Evolutionary conservation across 371 early-diverging fungal genomes (phyloP), one percentile per base, ranked within the genome.

Genomic region (Lichtheimia ornata): DNA sequence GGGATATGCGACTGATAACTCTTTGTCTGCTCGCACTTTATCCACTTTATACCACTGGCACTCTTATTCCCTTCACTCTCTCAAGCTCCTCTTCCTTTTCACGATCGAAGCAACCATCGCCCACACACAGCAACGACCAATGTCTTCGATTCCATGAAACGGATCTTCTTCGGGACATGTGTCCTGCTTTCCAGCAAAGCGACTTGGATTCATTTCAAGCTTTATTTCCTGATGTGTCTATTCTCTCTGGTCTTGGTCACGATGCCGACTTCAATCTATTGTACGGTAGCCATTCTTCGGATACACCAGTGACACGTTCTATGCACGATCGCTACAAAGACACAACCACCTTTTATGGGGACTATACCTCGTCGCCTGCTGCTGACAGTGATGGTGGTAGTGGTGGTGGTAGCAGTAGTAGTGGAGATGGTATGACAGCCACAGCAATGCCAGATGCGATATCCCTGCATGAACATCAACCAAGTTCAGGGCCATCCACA

Each of bases 151-250:
- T 62, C 27, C 63, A 57, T 50, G 60, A 59, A 25, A 65, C 61
- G 59, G 65, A 72, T 35, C 54, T 63, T 2, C 51, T 67, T 40
- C 41, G 44, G 41, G 59, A 72, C 7, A 65, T 68, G 35, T 72
- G 68, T 53, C 68, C 68, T 25, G 66, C 67, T 4, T 60, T 63
- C 50, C 50, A 60, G 14, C 70, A 61, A 53, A 61, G 54, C 50
- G 65, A 65, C 20, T 47, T 55, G 50, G 65, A 65, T 50, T 61
- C 53, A 13, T 61, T 56, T 15, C 56, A 61, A 44, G 65, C 56
- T 9, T 59, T 65, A 13, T 65, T 65, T 51, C 65, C 65, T 18
- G 65, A 65, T 30, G 55, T 61, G 18, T 61, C 65, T 43, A 54
- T 65, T 22, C 61, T 65, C 14, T 52, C 58, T 12, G 64, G 53